These are phyloP conservation scores for Chaetomium strumarium DNA, from an alignment of 2,329 filamentous ascomycete species.

Conservation along the genomic window DNA sequence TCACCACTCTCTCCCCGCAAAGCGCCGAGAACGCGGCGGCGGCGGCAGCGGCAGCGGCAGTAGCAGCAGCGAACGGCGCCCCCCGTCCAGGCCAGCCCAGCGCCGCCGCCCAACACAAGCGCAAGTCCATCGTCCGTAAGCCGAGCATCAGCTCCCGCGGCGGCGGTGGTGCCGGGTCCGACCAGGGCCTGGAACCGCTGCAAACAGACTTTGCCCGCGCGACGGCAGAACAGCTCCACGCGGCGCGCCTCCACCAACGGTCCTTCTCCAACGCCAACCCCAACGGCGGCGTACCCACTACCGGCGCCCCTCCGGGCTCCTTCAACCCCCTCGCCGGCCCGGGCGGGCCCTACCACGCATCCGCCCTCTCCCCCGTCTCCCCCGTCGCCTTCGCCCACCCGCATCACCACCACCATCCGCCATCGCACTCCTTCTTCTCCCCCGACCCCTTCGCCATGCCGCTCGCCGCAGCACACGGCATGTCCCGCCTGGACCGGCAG, in stretches of 20 bases:
- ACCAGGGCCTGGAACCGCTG: conserved; percentile 34
- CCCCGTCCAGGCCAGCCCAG: conserved; percentile 22
- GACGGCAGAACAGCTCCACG: conserved; percentile 32
- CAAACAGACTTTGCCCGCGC: conserved; percentile 33
- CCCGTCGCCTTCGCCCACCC: conserved; percentile 38
- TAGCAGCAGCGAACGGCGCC: conserved; percentile 19
- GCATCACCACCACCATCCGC: conserved; percentile 30
- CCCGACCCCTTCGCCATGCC: conserved; percentile 49
- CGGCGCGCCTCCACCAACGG: conserved; percentile 36
- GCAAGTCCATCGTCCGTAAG: conserved; percentile 36
- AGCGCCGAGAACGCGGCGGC: conserved; percentile 34
- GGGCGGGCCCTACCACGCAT: conserved; percentile 39
- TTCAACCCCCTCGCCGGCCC: conserved; percentile 40
- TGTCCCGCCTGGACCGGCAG: conserved; percentile 69
- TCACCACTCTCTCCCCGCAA: conserved; percentile 68
- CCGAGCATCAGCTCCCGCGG: conserved; percentile 31
- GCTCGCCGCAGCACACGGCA: conserved; percentile 44
- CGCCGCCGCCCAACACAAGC: conserved; percentile 28
- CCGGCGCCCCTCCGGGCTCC: conserved; percentile 29
- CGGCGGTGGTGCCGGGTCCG: conserved; percentile 22
- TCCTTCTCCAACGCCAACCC: conserved; percentile 34
- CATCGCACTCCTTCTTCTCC: conserved; percentile 40
- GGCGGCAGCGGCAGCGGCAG: conserved; percentile 11
- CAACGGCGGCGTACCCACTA: conserved; percentile 29
- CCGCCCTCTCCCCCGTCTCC: conserved; percentile 46